A percentile compares a stretch with the other conserved stretches of the same genome.
These are phyloP conservation scores for Hanseniaspora taiwanica DNA, from an alignment of 805 yeast species.

Conservation along the genomic window DNA sequence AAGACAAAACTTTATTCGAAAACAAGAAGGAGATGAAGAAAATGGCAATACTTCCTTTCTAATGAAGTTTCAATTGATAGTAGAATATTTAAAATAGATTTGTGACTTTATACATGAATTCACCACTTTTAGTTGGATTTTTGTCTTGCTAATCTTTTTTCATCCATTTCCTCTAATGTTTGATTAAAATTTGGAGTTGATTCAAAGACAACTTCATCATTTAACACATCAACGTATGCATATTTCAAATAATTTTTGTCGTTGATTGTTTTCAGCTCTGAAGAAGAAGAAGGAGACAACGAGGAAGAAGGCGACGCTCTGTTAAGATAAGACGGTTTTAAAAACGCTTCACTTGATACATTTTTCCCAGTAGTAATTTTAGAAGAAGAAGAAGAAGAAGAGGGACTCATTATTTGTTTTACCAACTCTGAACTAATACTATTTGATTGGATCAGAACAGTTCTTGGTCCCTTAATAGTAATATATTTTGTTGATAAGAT, in stretches of 20 bases:
- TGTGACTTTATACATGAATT: too few relatives aligned
- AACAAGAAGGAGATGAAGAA: too few relatives aligned
- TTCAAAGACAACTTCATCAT: constrained; percentile 13
- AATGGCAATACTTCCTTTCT: too few relatives aligned
- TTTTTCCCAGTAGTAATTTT: too few relatives aligned
- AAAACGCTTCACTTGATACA: too few relatives aligned
- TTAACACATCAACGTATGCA: constrained; percentile 11
- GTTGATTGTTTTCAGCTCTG: constrained; percentile 1
- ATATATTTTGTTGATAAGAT: neutral
- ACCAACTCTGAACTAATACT: neutral
- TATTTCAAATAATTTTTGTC: constrained; percentile 12
- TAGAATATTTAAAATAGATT: too few relatives aligned
- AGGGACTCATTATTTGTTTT: neutral
- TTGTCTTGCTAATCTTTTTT: neutral
- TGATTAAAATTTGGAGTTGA: neutral
- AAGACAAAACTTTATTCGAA: too few relatives aligned
- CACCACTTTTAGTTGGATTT: too few relatives aligned
- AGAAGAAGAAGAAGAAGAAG: too few relatives aligned
- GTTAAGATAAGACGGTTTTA: neutral
- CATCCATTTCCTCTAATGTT: neutral
- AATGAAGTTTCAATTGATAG: too few relatives aligned
- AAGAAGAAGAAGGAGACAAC: too few relatives aligned
- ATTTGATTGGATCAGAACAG: constrained; percentile 19
- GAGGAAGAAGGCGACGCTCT: too few relatives aligned
- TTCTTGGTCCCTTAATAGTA: constrained; percentile 19